These are phyloP conservation scores for Trichoderma hamatum DNA, from an alignment of 2,329 filamentous ascomycete genomes.

Conservation along the genomic window DNA sequence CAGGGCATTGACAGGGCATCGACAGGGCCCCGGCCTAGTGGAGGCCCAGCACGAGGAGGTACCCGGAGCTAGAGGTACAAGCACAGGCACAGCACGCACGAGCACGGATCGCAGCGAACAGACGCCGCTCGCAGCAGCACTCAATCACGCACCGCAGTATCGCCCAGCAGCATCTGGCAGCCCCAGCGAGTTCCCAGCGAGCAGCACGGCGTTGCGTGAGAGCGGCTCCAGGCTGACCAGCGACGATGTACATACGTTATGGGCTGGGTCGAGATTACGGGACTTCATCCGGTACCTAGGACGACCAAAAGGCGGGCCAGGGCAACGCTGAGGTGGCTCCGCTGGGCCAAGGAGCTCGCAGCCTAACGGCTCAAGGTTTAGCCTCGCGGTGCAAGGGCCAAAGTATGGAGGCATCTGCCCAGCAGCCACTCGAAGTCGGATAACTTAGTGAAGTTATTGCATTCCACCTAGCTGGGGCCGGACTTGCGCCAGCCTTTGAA, in stretches of 20 bases:
- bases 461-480: too few relatives aligned
- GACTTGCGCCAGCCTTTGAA: not conserved
- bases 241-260: too few relatives aligned
- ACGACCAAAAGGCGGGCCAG: conserved; percentile 27
- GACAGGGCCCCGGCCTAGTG: conserved; percentile 12
- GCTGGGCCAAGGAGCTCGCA: conserved; percentile 25
- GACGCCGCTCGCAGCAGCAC: not conserved
- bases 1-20: conserved; percentile 18
- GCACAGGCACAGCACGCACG: not conserved
- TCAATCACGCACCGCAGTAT: not conserved
- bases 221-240: not conserved
- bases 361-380: conserved; percentile 20
- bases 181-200: not conserved
- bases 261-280: conserved; percentile 10
- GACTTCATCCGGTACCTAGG: conserved; percentile 19
- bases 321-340: conserved; percentile 22
- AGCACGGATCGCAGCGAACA: not conserved
- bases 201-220: not conserved
- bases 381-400: conserved; percentile 11
- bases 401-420: conserved; percentile 2
- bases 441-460: not conserved
- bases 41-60: conserved; percentile 22
- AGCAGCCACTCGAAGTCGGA: not conserved
- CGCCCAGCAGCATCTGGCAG: not conserved
- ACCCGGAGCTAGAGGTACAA: conserved; percentile 24